Conservation (phyloP, 2,329 filamentous ascomycete genomes). For the Microascus cirrosus region DNA sequence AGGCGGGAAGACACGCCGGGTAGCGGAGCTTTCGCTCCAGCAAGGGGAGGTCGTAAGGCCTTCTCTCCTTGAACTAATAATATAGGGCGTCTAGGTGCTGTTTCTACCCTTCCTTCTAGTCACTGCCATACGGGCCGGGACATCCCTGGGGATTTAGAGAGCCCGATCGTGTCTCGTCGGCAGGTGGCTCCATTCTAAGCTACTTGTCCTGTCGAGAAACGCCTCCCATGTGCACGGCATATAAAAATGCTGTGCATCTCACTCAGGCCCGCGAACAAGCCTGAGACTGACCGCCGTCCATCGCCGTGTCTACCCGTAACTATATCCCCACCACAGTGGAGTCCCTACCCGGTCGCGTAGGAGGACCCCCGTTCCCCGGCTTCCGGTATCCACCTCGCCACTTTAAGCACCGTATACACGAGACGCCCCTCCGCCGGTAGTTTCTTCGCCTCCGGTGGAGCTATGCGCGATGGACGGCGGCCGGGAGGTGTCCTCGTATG, state of each 20-base stretch:
- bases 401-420: neutral
- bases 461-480: neutral
- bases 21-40: no score
- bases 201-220: neutral
- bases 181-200: neutral
- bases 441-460: neutral
- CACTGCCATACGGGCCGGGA: neutral
- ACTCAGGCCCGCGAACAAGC: no score
- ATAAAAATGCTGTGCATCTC: no score
- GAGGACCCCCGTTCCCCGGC: neutral
- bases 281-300: no score
- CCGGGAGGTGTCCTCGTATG: neutral
- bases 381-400: neutral
- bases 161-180: neutral
- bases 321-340: neutral
- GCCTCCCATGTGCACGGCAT: neutral
- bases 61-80: no score
- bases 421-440: neutral
- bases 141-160: neutral
- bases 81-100: neutral
- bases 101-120: neutral
- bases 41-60: no score
- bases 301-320: no score
- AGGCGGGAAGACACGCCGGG: no score
- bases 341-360: neutral